Percentiles rank a stretch among this genome's conserved stretches.
Conservation (phyloP, 768 basidiomycete genomes). For the Boletus coccyginus region DNA sequence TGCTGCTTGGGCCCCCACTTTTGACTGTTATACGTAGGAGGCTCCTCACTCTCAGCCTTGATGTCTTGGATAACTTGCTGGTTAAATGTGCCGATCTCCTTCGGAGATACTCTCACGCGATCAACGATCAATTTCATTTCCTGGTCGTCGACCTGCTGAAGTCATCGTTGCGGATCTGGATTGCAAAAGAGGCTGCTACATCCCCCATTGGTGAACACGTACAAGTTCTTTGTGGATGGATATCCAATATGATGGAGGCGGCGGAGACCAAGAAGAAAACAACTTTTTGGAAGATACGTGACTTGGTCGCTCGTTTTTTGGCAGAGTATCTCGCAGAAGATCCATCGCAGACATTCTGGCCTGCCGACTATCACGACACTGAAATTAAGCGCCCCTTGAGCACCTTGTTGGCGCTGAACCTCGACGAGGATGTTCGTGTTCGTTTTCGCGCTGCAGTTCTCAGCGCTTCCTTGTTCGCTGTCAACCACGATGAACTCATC, state of each 20-base stretch:
- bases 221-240: slow-evolving; percentile 50
- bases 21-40: slow-evolving; percentile 54
- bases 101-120: slow-evolving; percentile 49
- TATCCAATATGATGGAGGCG: slow-evolving; percentile 43
- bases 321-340: slow-evolving; percentile 61
- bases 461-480: slow-evolving; percentile 56
- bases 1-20: slow-evolving; percentile 55
- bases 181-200: slow-evolving; percentile 28
- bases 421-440: slow-evolving; percentile 81
- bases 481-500: slow-evolving; percentile 34
- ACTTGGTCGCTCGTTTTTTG: slow-evolving; percentile 61
- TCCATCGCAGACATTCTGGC: slow-evolving; percentile 52
- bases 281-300: slow-evolving; percentile 66
- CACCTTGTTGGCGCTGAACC: slow-evolving; percentile 51
- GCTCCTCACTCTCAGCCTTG: slow-evolving; percentile 49
- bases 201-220: slow-evolving; percentile 44
- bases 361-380: slow-evolving; percentile 24
- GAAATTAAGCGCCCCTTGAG: slow-evolving; percentile 38
- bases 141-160: slow-evolving; percentile 61
- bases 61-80: slow-evolving; percentile 53
- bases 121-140: slow-evolving; percentile 51
- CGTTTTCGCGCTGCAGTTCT: slow-evolving; percentile 70
- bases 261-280: slow-evolving; percentile 37
- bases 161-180: slow-evolving; percentile 64
- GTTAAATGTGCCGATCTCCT: slow-evolving; percentile 53